These are phyloP conservation scores for Brettanomyces nanus DNA, from an alignment of 805 yeast genomes.

Conservation along the genomic window DNA sequence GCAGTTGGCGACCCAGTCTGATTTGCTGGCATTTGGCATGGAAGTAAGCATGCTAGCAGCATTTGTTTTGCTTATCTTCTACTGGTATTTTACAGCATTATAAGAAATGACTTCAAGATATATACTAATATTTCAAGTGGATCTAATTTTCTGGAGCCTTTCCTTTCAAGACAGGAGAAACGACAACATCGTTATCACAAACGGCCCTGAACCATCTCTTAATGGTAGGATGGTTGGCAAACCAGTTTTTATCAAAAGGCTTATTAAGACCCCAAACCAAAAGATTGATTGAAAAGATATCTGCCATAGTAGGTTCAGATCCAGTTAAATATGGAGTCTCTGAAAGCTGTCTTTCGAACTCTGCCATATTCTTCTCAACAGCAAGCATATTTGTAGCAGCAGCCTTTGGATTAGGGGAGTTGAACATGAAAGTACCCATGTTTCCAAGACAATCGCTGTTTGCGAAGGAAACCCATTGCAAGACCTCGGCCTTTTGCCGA, in stretches of 20 bases:
- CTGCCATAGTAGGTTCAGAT: conserved; percentile 30
- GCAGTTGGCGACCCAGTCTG: conserved; percentile 1
- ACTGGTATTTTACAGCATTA: neutral
- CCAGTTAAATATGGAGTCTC: conserved; percentile 29
- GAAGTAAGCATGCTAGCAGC: neutral
- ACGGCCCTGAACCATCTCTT: conserved; percentile 41
- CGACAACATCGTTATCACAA: conserved; percentile 16
- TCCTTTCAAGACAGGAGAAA: conserved; percentile 12
- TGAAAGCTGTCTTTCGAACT: conserved; percentile 27
- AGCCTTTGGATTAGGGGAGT: neutral
- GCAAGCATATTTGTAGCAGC: conserved; percentile 14
- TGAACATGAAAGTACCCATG: neutral
- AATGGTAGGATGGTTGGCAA: conserved; percentile 34
- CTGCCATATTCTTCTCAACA: conserved; percentile 6
- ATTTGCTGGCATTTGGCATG: neutral
- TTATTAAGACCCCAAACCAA: conserved; percentile 33
- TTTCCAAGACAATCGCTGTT: conserved; percentile 41
- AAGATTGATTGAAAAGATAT: conserved; percentile 19
- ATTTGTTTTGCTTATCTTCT: neutral
- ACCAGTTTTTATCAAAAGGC: conserved; percentile 38
- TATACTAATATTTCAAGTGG: too few species aligned
- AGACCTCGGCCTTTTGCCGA: conserved; percentile 50
- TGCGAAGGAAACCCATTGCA: conserved; percentile 70
- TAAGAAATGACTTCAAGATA: too few species aligned
- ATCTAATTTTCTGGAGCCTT: conserved; percentile 9